Conservation (phyloP, 345 rosid genomes). For the Boechera divaricarpa region DNA sequence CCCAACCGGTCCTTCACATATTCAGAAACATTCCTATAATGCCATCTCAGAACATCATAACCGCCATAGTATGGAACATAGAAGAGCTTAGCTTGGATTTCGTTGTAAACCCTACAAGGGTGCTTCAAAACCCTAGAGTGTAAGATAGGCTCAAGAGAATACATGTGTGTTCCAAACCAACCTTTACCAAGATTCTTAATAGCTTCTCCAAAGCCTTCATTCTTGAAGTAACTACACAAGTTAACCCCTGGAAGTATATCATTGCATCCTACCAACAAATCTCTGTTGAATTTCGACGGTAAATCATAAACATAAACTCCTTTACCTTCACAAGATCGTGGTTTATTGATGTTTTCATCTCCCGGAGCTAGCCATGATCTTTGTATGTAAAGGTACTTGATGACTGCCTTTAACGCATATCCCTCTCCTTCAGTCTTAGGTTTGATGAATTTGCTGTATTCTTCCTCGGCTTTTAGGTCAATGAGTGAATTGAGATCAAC, state of each 20-base stretch:
- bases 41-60: slow-evolving; percentile 75
- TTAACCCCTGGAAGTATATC: slow-evolving; percentile 69
- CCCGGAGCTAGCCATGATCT: slow-evolving; percentile 51
- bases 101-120: slow-evolving; percentile 69
- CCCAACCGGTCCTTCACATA: slow-evolving; percentile 63
- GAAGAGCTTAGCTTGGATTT: slow-evolving; percentile 63
- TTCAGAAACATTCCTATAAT: slow-evolving; percentile 64
- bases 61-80: slow-evolving; percentile 80
- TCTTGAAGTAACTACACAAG: slow-evolving; percentile 57
- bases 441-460: slow-evolving; percentile 26
- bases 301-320: slow-evolving; percentile 74
- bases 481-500: not conserved
- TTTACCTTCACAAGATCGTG: slow-evolving; percentile 55
- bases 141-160: slow-evolving; percentile 70
- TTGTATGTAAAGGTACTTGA: slow-evolving; percentile 54
- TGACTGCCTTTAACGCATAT: slow-evolving; percentile 47
- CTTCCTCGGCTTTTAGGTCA: slow-evolving; percentile 13
- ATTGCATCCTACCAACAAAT: slow-evolving; percentile 61
- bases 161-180: slow-evolving; percentile 72
- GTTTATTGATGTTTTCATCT: not conserved
- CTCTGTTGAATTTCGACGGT: slow-evolving; percentile 75
- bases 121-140: slow-evolving; percentile 70
- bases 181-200: slow-evolving; percentile 59
- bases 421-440: slow-evolving; percentile 45
- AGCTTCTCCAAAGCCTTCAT: slow-evolving; percentile 63